These are phyloP conservation scores for Colletotrichum caudatum DNA, from an alignment of 2,329 filamentous ascomycete genomes.

Conservation along the genomic window DNA sequence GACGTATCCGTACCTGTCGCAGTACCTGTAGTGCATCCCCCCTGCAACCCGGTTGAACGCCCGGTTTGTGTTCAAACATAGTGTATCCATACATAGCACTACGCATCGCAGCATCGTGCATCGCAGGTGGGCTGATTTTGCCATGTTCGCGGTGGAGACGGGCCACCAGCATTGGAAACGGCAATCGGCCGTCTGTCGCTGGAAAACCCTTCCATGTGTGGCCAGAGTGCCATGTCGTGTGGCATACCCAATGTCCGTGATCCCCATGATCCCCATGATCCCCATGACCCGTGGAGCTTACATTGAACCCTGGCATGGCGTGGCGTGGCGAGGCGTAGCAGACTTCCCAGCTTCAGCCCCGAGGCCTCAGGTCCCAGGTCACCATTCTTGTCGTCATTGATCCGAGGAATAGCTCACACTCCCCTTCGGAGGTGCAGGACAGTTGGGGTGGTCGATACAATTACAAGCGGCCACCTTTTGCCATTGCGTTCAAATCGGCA, in stretches of 20 bases:
- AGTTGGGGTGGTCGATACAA: not conserved
- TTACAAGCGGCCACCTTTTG: not conserved
- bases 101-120: not conserved
- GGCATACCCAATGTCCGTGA: not conserved
- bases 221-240: not conserved
- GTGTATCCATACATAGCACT: too few relatives aligned
- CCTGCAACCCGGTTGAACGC: not conserved
- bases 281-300: not conserved
- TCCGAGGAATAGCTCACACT: not conserved
- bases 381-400: constrained; percentile 9
- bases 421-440: not conserved
- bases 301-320: constrained; percentile 13
- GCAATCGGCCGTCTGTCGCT: constrained; percentile 1
- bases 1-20: too few relatives aligned
- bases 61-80: not conserved
- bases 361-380: not conserved
- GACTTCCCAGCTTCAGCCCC: constrained; percentile 6
- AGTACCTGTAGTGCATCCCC: too few relatives aligned
- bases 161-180: constrained; percentile 1
- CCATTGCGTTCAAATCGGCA: not conserved
- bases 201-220: not conserved
- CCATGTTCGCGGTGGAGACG: not conserved
- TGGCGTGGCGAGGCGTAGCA: constrained; percentile 15
- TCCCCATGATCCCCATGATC: constrained; percentile 12
- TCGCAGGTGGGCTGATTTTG: not conserved